Evolutionary conservation across 73 alveolate genomes (phyloP), one percentile per base, ranked within the genome.

Genomic region (Uronychia binucleata): DNA sequence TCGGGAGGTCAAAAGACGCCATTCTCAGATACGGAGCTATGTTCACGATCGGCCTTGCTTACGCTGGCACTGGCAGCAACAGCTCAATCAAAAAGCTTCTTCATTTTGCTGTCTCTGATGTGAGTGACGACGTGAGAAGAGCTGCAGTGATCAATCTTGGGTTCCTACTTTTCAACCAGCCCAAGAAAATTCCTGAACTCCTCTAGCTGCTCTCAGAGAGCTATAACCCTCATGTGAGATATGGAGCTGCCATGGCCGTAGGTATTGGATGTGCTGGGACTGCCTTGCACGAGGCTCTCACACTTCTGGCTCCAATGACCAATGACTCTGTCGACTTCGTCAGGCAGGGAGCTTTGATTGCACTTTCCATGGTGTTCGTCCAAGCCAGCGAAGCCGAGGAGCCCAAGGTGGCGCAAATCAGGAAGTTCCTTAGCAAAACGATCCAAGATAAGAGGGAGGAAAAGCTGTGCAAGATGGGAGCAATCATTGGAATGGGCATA

Each of bases 221-320:
- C 79, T 98, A 98, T 94, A 98, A 98, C 90, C 99, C 99, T 0
- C 99, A 98, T 89, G 98, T 98, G 33, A 93, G 99, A 86, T 98
- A 97, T 83, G 99, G 99, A 25, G 98, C 99, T 26, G 99, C 99
- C 0, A 88, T 98, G 90, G 99, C 99, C 0, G 90, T 98, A 33
- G 99, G 99, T 14, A 98, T 98, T 57, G 99, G 99, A 0, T 97
- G 99, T 83, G 99, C 99, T 5, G 99, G 99, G 57, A 98, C 98
- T 14, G 99, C 98, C 0, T 82, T 94, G 84, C 92, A 84, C 77
- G 98, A 96, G 1, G 99, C 99, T 0, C 87, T 97, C 46, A 90
- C 91, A 59, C 93, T 94, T 30, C 88, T 98, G 28, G 98, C 96
- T 75, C 98, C 99, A n/a, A 88, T 98, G 88, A 86, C 94, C 34